Evolutionary conservation across 352 stramenopile species (phyloP), one percentile per base, ranked within the genome.

Genomic region (Globisporangium paddicum): DNA sequence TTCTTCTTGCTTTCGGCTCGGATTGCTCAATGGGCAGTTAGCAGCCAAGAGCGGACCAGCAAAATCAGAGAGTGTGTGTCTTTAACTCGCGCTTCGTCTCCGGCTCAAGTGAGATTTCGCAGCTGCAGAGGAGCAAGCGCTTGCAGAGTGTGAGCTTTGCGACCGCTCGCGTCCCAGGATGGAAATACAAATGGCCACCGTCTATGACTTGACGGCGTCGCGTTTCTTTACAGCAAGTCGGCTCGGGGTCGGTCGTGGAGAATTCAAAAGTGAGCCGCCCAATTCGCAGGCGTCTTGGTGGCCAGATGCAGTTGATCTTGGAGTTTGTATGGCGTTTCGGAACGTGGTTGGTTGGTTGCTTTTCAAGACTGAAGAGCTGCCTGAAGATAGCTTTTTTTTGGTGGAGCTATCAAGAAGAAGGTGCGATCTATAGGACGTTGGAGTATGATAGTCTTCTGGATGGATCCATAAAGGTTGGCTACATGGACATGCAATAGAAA

Each of bases 201-300:
- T n/a, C 41, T 21, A 25, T 2, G 6, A 28, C 41, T 28, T 47
- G 41, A 47, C 18, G 19, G 3, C 28, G 28, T 14, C 25, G 45
- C 45, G 45, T 51, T 35, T 51, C 25, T 51, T 51, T 51, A 25
- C 46, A 50, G 45, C 23, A 3, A 48, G 19, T 16, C 45, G 23
- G 6, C 21, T 25, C 16, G 25, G 11, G 9, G 46, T 37, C 25
- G 46, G 26, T 38, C 16, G 2, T 7, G 16, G 16, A 38, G 26
- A 45, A 45, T 45, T 25, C 38, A 25, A 45, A 21, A 45, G 16
- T 21, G 46, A 38, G 46, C 26, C 26, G 26, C 9, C 35, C 16
- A 41, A 8, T 11, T 0, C 35, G n/a, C n/a, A n/a, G n/a, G n/a
- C n/a, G n/a, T n/a, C n/a, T n/a, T n/a, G n/a, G n/a, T n/a, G n/a